Percentiles rank a stretch among this genome's conserved stretches.
Conservation (phyloP, 2,329 filamentous ascomycete genomes). For the Plenodomus tracheiphilus region DNA sequence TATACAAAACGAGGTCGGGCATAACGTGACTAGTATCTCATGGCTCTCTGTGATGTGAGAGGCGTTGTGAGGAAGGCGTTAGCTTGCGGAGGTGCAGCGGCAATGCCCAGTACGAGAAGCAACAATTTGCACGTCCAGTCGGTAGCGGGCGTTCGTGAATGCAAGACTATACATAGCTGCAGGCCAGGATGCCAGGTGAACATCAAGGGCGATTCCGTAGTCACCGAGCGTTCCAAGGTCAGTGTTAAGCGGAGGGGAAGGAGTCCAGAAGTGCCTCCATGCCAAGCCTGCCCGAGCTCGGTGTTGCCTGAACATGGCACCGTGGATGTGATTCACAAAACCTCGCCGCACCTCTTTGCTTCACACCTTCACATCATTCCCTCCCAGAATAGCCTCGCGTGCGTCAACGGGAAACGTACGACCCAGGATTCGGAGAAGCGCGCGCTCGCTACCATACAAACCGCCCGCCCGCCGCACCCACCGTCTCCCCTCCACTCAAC, state of each 20-base stretch:
- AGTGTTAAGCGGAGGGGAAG: constrained; percentile 18
- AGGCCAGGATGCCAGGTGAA: too few species aligned
- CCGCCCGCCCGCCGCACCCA: constrained; percentile 5
- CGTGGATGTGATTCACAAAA: constrained; percentile 34
- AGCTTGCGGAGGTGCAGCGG: too few species aligned
- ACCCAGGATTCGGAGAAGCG: not conserved
- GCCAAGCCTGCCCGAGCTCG: constrained; percentile 27
- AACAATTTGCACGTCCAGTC: too few species aligned
- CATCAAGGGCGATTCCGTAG: too few species aligned
- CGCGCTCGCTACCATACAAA: constrained; percentile 6
- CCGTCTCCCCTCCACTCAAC: constrained; percentile 10
- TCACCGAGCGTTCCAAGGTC: not conserved
- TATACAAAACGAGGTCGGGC: too few species aligned
- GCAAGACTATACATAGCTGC: too few species aligned
- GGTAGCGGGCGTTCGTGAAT: too few species aligned
- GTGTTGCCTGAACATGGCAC: constrained; percentile 34
- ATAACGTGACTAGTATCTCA: too few species aligned
- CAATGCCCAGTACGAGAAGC: too few species aligned
- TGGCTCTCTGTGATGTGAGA: too few species aligned
- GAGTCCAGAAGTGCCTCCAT: constrained; percentile 2
- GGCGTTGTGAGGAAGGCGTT: too few species aligned
- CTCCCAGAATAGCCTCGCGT: constrained; percentile 4
- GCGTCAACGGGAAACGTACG: not conserved
- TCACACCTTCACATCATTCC: constrained; percentile 19
- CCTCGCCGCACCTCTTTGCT: constrained; percentile 21